phyloP scores from a whole-genome alignment of 2,329 filamentous ascomycete genomes.

The Stenocarpella maydis region DNA sequence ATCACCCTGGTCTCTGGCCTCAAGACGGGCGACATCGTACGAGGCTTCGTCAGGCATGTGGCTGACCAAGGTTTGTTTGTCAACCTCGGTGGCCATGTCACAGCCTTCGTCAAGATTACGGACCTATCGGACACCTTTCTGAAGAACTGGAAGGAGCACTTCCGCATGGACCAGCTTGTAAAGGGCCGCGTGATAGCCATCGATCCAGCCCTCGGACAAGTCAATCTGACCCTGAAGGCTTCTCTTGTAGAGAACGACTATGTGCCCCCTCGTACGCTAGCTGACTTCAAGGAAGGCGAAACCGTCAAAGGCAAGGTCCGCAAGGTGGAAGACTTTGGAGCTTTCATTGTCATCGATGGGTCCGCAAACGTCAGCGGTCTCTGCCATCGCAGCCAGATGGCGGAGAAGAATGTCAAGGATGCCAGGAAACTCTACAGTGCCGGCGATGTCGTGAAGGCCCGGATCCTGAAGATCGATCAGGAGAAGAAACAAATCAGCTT shows the following conservation, averaged over 20 bases:
- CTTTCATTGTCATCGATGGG: constrained; percentile 89
- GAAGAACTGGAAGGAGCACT: constrained; percentile 94
- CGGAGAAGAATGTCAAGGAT: constrained; percentile 81
- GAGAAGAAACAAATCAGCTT: constrained; percentile 84
- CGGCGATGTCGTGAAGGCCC: constrained; percentile 93
- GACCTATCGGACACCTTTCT: constrained; percentile 91
- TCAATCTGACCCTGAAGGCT: constrained; percentile 87
- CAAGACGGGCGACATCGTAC: constrained; percentile 78
- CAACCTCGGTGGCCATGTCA: constrained; percentile 80
- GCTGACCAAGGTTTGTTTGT: constrained; percentile 91
- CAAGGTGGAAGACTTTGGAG: constrained; percentile 94
- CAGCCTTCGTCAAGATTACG: constrained; percentile 83
- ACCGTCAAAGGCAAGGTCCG: constrained; percentile 88
- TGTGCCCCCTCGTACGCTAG: constrained; percentile 74
- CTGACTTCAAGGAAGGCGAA: constrained; percentile 81
- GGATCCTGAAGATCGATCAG: constrained; percentile 79
- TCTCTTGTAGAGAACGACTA: constrained; percentile 85
- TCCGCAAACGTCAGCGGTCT: constrained; percentile 90
- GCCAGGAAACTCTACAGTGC: constrained; percentile 89
- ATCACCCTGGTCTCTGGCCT: constrained; percentile 76
- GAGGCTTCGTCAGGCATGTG: constrained; percentile 92
- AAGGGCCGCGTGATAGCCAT: constrained; percentile 83
- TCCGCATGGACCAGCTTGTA: constrained; percentile 88
- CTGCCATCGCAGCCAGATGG: constrained; percentile 92
- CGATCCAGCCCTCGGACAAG: constrained; percentile 72